These are phyloP conservation scores for Amanita rubescens DNA, from an alignment of 768 basidiomycete species.

Conservation along the genomic window DNA sequence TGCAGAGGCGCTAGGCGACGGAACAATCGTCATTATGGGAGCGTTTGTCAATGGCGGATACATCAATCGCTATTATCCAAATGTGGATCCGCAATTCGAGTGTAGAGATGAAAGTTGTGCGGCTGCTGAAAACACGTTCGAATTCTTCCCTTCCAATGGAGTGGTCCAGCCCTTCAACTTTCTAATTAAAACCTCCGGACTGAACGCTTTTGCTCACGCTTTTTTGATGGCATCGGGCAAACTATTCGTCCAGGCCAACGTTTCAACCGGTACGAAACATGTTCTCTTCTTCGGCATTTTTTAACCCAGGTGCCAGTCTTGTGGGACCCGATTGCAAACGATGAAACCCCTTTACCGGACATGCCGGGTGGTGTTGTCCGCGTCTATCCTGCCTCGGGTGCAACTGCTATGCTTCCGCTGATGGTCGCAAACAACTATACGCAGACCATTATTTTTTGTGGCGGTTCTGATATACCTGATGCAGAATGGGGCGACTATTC, in stretches of 20 bases:
- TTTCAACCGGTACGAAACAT: constrained; percentile 55
- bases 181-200: constrained; percentile 63
- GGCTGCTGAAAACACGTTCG: constrained; percentile 74
- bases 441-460: constrained; percentile 85
- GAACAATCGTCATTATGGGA: constrained; percentile 73
- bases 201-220: constrained; percentile 71
- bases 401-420: constrained; percentile 86
- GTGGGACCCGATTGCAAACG: constrained; percentile 49
- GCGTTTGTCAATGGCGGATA: constrained; percentile 76
- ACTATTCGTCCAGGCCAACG: constrained; percentile 77
- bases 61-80: constrained; percentile 68
- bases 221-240: constrained; percentile 72
- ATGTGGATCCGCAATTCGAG: constrained; percentile 50
- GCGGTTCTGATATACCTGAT: constrained; percentile 75
- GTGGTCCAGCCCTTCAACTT: constrained; percentile 52
- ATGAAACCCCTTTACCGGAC: constrained; percentile 55
- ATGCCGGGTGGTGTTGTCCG: constrained; percentile 73
- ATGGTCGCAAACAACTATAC: constrained; percentile 84
- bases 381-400: constrained; percentile 88
- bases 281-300: constrained; percentile 4
- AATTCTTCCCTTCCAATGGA: constrained; percentile 68
- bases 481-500: constrained; percentile 72
- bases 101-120: constrained; percentile 30
- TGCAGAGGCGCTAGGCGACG: constrained; percentile 69
- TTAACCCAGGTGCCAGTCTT: constrained; percentile 23